Base-by-base conservation (phyloP, 1,139 yeast genomes). In the Yamadazyma dushanensis region DNA sequence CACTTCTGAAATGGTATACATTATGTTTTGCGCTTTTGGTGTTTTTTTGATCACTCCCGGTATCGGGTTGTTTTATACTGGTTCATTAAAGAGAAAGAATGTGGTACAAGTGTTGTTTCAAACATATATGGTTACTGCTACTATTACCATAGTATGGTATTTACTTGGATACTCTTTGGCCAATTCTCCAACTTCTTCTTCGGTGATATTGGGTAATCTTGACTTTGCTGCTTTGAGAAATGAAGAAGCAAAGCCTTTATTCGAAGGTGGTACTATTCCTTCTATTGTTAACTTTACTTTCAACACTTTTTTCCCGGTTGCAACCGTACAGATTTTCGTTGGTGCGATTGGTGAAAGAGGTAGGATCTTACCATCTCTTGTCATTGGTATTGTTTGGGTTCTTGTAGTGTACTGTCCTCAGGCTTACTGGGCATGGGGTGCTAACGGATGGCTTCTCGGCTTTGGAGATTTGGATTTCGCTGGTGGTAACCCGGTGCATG, bases 401-500 rank as follows among this genome's bases (percentile, higher is more conserved):
- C 85, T 97, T 10, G 76, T 92, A 30, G 97, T 92, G 32, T 92
- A 92, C 72, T 83, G 94, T 59, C 97, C 97, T 35, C 69, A 78
- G 56, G 97, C 97, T 11, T 85, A 84, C 70, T 92, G 97, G 97
- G 86, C 95, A 16, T 92, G 97, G 97, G 90, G 89, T 59, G 78
- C 80, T 21, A 76, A 76, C 39, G 98, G 97, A 31, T 92, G 97
- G 97, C 73, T 90, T 47, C 76, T 72, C 35, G 66, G 62, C 28
- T 70, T 90, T 36, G 97, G 97, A 44, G 83, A 88, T 22, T 76
- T 88, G 41, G 98, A 92, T 65, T 92, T 87, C 59, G 97, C 97
- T 26, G 98, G 98, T 53, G 97, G 98, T 55, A 96, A 96, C 43
- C 96, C 97, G 44, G 97, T 92, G 42, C 98, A 92, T 68, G 87